Conservation (phyloP, 164 flowering plant species). For the Saururus chinensis region DNA sequence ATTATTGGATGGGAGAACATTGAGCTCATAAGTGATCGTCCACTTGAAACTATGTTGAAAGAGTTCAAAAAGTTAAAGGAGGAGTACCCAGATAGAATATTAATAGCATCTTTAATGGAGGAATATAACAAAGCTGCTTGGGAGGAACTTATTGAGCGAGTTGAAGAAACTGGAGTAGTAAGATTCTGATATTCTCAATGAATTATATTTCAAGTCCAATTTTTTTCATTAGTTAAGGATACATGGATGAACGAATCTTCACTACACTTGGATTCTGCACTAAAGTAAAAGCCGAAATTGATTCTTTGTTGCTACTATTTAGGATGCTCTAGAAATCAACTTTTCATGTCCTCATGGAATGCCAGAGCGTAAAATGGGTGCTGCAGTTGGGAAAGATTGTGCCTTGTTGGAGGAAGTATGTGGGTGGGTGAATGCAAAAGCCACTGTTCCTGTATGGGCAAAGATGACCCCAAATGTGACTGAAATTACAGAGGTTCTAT, state of each 20-base stretch:
- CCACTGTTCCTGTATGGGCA: slow-evolving; percentile 98
- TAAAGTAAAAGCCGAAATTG: too few relatives aligned
- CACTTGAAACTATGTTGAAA: slow-evolving; percentile 90
- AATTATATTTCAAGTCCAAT: too few relatives aligned
- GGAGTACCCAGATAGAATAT: slow-evolving; percentile 87
- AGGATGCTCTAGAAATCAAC: slow-evolving; percentile 95
- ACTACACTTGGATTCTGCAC: too few relatives aligned
- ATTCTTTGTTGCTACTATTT: background rate
- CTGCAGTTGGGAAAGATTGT: slow-evolving; percentile 98
- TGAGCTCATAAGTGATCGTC: slow-evolving; percentile 93
- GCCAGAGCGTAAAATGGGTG: slow-evolving; percentile 99
- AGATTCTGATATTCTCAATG: slow-evolving; percentile 9
- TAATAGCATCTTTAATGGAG: slow-evolving; percentile 98
- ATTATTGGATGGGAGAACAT: slow-evolving; percentile 99
- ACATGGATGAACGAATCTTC: too few relatives aligned
- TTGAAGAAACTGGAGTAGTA: slow-evolving; percentile 95
- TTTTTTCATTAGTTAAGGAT: too few relatives aligned
- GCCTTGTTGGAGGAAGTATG: slow-evolving; percentile 81
- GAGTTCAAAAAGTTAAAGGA: slow-evolving; percentile 83
- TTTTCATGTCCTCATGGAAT: slow-evolving; percentile 99
- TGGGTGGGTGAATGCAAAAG: slow-evolving; percentile 96
- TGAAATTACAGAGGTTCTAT: slow-evolving; percentile 70
- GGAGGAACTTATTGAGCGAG: slow-evolving; percentile 93
- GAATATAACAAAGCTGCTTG: slow-evolving; percentile 89
- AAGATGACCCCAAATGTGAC: slow-evolving; percentile 99